A percentile compares a stretch with the other conserved stretches of the same genome.
phyloP scores from a whole-genome alignment of 2,329 filamentous ascomycete species.

The Thielaviopsis punctulata region DNA sequence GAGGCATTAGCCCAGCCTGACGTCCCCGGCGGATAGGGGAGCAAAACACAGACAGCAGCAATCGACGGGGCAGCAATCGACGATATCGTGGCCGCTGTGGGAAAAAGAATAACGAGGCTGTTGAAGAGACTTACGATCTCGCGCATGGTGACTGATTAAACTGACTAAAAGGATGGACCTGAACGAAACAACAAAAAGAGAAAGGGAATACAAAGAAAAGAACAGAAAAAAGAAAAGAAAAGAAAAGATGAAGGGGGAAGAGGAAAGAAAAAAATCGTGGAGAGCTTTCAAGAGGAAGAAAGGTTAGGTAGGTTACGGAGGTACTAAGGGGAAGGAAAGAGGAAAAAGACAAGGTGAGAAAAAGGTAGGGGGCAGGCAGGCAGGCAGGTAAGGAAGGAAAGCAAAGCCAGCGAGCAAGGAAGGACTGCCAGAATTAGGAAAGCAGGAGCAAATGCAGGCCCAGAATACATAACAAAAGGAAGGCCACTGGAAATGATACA shows the following conservation, averaged over 20 bases:
- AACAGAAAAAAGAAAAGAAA: constrained; percentile 6
- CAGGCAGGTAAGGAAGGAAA: constrained; percentile 4
- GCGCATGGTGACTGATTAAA: constrained; percentile 37
- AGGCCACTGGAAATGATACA: not conserved
- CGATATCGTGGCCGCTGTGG: constrained; percentile 14
- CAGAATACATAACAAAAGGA: too few species aligned
- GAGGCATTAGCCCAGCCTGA: not conserved
- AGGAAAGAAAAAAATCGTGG: constrained; percentile 16
- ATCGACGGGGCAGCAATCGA: constrained; percentile 9
- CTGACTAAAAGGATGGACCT: constrained; percentile 16
- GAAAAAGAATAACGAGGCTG: constrained; percentile 8
- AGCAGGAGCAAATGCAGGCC: not conserved
- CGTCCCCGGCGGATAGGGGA: not conserved
- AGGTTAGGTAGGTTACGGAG: not conserved
- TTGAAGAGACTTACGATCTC: constrained; percentile 42
- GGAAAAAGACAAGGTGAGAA: constrained; percentile 12
- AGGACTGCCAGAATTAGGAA: not conserved
- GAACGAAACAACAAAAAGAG: constrained; percentile 14
- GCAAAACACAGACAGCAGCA: not conserved
- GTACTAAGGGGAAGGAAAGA: constrained; percentile 13
- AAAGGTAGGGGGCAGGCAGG: constrained; percentile 7
- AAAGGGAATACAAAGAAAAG: constrained; percentile 14
- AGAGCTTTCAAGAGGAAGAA: constrained; percentile 20
- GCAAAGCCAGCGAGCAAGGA: constrained; percentile 6
- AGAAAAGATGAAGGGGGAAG: constrained; percentile 5